These are phyloP conservation scores for Nepenthes alata DNA, from an alignment of 179 eudicot species.

Conservation along the genomic window DNA sequence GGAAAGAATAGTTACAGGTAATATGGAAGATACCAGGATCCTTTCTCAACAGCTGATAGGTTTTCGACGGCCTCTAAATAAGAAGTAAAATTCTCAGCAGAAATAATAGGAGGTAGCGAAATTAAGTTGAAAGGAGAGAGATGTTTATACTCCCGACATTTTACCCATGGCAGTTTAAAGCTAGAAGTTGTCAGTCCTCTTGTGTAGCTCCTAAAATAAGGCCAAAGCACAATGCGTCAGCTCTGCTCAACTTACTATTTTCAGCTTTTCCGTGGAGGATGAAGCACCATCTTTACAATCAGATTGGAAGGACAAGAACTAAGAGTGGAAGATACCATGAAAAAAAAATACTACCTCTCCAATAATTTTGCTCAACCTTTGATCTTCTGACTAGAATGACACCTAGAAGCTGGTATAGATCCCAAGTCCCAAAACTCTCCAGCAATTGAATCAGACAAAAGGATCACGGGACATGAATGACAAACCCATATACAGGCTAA, in stretches of 20 bases:
- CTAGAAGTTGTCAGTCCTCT: slow-evolving; percentile 33
- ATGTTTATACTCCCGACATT: slow-evolving; percentile 53
- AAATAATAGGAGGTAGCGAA: slow-evolving; percentile 30
- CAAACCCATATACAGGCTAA: slow-evolving; percentile 11
- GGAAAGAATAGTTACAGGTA: slow-evolving; percentile 23
- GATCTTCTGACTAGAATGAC: slow-evolving; percentile 15
- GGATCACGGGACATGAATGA: slow-evolving; percentile 13
- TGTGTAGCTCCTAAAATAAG: slow-evolving; percentile 37
- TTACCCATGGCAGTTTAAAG: slow-evolving; percentile 52
- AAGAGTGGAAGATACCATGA: slow-evolving; percentile 15
- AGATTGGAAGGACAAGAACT: slow-evolving; percentile 10
- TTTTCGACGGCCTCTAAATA: slow-evolving; percentile 58
- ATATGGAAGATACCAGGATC: slow-evolving; percentile 65
- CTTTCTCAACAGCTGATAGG: slow-evolving; percentile 59
- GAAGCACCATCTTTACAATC: slow-evolving; percentile 26
- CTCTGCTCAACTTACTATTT: slow-evolving; percentile 33
- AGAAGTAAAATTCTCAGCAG: slow-evolving; percentile 50
- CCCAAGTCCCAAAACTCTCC: slow-evolving; percentile 21
- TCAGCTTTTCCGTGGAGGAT: slow-evolving; percentile 31
- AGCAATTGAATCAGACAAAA: slow-evolving; percentile 6
- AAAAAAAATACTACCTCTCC: slow-evolving; percentile 17
- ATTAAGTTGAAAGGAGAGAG: slow-evolving; percentile 42
- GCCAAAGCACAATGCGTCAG: slow-evolving; percentile 35
- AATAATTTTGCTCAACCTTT: slow-evolving; percentile 12
- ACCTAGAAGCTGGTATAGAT: slow-evolving; percentile 24